Base-by-base conservation (phyloP, 2,329 filamentous ascomycete species). In the Raffaelea arxii region DNA sequence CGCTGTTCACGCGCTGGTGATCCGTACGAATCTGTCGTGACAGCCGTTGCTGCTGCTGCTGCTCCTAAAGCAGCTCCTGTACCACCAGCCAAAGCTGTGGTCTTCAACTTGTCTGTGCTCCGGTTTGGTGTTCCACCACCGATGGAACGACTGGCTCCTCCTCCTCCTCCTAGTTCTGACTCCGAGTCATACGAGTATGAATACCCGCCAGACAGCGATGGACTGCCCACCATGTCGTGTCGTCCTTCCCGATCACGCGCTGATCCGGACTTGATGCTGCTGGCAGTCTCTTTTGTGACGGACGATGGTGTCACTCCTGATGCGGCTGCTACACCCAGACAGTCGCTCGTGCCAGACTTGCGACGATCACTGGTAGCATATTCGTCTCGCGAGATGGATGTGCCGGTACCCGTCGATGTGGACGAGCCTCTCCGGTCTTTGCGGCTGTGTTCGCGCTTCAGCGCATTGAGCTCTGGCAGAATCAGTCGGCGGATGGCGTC, bases 401-500 rank as follows among this genome's bases (percentile, higher is more conserved):
- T 77, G 23, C 67, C 72, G 25, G 74, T 77, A 18, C 67, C 72
- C 24, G 72, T 78, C 2, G 75, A 80, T 40, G 65, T 73, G 40
- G 74, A 59, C 25, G 86, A 90, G 48, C 81, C 82, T 46, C 78
- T 78, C 11, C 78, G 78, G 56, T 80, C 83, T 53, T 84, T 76
- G 52, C 84, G 83, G 62, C 86, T 90, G 61, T 91, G 86, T 59
- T 95, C 89, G 56, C 90, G 81, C 63, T 95, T 96, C 46, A 98
- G 71, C 10, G 89, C 87, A 56, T 88, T 91, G 39, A 98, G 72
- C 63, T 98, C 91, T 0, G 92, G 92, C 3, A 98, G 68, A 45
- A 96, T 94, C 43, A 95, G 73, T 42, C 89, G 78, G 52, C 88
- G 82, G 58, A 96, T 94, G 14, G 89, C 89, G 65, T 95, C 89